Percentiles rank a stretch among this genome's conserved stretches.
Evolutionary conservation across 805 yeast species (phyloP).

Genomic region (Yamadazyma olivae): DNA sequence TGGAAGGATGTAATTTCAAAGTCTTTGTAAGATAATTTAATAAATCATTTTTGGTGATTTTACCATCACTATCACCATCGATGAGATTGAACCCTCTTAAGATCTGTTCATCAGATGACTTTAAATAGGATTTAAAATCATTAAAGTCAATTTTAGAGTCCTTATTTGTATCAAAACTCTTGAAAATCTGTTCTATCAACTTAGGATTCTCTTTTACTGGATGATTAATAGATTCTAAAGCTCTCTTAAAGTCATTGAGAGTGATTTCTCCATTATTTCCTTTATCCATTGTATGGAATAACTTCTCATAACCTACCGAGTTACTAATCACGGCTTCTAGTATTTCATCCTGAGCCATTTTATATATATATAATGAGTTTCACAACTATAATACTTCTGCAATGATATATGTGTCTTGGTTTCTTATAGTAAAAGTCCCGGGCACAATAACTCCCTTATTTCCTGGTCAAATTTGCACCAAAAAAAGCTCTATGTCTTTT

Average conservation of each 20-base stretch:
- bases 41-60: constrained; percentile 62
- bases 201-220: constrained; percentile 62
- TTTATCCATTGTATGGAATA: constrained; percentile 36
- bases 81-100: constrained; percentile 62
- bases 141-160: constrained; percentile 59
- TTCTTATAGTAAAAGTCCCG: too few species aligned
- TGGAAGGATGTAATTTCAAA: constrained; percentile 52
- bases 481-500: too few species aligned
- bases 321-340: neutral
- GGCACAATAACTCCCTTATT: too few species aligned
- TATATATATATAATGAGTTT: too few species aligned
- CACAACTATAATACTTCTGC: too few species aligned
- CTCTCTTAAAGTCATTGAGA: constrained; percentile 44
- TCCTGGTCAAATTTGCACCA: too few species aligned
- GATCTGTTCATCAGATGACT: constrained; percentile 69
- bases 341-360: too few species aligned
- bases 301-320: constrained; percentile 11
- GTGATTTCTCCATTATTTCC: constrained; percentile 48
- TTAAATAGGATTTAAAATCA: constrained; percentile 64
- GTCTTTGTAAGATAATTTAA: constrained; percentile 55
- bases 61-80: constrained; percentile 74
- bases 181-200: constrained; percentile 56
- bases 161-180: constrained; percentile 54
- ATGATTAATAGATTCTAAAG: constrained; percentile 49
- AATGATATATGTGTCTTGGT: too few species aligned